Evolutionary conservation across 805 yeast species (phyloP).

Genomic region (Zygosaccharomyces pseudorouxii): DNA sequence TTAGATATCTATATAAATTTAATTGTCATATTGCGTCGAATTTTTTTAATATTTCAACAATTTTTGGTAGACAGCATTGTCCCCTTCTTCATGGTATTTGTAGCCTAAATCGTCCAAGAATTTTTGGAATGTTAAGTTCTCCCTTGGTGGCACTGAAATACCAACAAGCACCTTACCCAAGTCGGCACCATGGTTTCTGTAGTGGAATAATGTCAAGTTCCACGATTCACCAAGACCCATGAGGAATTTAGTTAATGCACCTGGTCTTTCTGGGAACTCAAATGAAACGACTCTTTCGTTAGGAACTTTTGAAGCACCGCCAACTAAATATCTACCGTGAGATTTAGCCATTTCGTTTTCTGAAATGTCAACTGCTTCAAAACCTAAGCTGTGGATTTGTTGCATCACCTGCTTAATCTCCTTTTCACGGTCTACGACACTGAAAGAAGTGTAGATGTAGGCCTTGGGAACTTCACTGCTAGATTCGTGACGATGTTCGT

Average conservation of each 20-base stretch:
- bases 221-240: conserved; percentile 67
- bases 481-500: conserved; percentile 38
- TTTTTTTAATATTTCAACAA: conserved; percentile 48
- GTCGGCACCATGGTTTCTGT: conserved; percentile 95
- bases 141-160: conserved; percentile 72
- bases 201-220: conserved; percentile 93
- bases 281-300: conserved; percentile 78
- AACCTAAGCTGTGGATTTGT: conserved; percentile 57
- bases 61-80: conserved; percentile 78
- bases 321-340: conserved; percentile 94
- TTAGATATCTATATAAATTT: not conserved
- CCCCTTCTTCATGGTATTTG: conserved; percentile 72
- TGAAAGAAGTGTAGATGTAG: conserved; percentile 81
- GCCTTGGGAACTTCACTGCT: conserved; percentile 49
- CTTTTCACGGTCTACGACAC: conserved; percentile 66
- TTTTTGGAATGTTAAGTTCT: conserved; percentile 56
- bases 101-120: conserved; percentile 74
- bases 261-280: conserved; percentile 97
- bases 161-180: conserved; percentile 91
- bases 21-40: not conserved
- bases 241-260: conserved; percentile 81
- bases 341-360: conserved; percentile 93
- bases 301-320: conserved; percentile 73
- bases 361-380: conserved; percentile 77
- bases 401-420: conserved; percentile 65